These are phyloP conservation scores for Tuber magnatum DNA, from an alignment of 495 filamentous ascomycete species.

Conservation along the genomic window DNA sequence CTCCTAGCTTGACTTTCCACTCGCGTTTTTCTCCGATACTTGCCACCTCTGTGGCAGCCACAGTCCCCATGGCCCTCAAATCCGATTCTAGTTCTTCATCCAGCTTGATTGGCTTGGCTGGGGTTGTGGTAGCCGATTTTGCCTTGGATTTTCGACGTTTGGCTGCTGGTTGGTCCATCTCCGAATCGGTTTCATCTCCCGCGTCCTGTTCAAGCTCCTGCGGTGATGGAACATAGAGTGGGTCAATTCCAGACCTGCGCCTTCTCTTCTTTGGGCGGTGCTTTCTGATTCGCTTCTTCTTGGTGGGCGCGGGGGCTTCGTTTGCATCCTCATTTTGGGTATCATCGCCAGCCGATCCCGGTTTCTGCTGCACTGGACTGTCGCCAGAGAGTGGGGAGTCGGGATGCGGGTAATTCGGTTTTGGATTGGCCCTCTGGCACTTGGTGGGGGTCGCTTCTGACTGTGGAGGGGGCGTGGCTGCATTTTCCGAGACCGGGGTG, in stretches of 20 bases:
- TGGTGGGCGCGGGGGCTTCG: background rate
- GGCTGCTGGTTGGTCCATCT: conserved; percentile 6
- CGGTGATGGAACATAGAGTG: background rate
- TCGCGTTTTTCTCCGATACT: conserved; percentile 14
- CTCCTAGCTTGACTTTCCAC: conserved; percentile 12
- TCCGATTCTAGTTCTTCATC: conserved; percentile 15
- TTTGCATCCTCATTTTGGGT: background rate
- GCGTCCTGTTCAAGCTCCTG: conserved; percentile 10
- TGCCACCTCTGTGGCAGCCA: conserved; percentile 5
- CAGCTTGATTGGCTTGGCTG: conserved; percentile 7
- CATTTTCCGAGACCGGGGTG: conserved; percentile 7
- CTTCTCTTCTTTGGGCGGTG: background rate
- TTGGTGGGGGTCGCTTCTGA: background rate
- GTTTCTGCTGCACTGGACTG: background rate
- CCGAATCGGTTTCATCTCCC: conserved; percentile 10
- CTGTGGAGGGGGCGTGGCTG: background rate
- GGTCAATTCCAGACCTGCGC: background rate
- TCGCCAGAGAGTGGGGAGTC: background rate
- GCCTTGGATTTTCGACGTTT: conserved; percentile 10
- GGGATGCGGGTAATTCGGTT: background rate
- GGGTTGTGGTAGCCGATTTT: conserved; percentile 7
- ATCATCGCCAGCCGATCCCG: background rate
- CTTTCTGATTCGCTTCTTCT: conserved; percentile 15
- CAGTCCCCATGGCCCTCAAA: conserved; percentile 9
- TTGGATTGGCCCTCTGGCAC: background rate